Conservation (phyloP, 306 rosid genomes). For the Malus asiatica region DNA sequence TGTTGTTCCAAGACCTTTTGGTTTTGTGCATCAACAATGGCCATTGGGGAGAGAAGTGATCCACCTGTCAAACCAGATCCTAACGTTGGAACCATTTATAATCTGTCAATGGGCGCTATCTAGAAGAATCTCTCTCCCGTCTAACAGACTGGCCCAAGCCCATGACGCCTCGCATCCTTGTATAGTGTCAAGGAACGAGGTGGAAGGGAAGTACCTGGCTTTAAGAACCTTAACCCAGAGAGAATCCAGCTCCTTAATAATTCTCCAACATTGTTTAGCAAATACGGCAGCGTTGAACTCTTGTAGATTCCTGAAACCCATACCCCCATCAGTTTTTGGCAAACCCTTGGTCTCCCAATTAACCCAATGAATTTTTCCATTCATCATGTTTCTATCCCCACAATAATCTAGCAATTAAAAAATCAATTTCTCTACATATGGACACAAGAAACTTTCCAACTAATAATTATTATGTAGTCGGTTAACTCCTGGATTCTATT, state of each 20-base stretch:
- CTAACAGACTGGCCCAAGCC: not conserved
- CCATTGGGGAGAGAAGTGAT: not conserved
- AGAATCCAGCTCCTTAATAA: not conserved
- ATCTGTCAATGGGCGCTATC: not conserved
- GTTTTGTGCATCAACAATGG: not conserved
- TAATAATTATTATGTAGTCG: no score
- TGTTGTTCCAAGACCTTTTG: no score
- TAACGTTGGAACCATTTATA: not conserved
- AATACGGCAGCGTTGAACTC: not conserved
- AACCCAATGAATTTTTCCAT: not conserved
- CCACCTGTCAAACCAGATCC: not conserved
- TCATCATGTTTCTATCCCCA: not conserved
- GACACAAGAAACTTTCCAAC: not conserved
- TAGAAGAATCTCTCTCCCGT: not conserved
- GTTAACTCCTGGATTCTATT: no score
- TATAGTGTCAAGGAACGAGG: not conserved
- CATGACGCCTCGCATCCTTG: not conserved
- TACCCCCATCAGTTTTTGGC: not conserved
- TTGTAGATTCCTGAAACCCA: not conserved
- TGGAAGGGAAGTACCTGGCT: not conserved
- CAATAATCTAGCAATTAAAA: not conserved
- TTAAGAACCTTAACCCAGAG: not conserved
- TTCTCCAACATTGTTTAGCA: not conserved
- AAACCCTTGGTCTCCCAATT: not conserved
- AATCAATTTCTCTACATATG: not conserved